Evolutionary conservation across 768 basidiomycete genomes (phyloP).

Genomic region (Suillus weaverae): DNA sequence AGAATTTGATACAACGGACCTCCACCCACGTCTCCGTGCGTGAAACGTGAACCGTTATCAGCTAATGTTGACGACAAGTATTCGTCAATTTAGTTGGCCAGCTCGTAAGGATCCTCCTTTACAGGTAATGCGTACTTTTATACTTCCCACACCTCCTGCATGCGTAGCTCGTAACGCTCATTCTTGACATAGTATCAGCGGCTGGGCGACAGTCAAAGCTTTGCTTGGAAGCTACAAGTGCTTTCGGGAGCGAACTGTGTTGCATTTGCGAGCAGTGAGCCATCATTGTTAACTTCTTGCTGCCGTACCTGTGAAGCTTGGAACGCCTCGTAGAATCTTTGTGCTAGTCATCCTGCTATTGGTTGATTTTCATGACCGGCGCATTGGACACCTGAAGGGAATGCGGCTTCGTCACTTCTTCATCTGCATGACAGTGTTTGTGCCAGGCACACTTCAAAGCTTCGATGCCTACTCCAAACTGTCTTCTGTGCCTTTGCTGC

Average conservation of each 20-base stretch:
- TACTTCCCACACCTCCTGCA: neutral
- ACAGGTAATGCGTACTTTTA: neutral
- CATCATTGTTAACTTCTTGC: neutral
- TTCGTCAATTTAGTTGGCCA: neutral
- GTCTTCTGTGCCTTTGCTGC: slow-evolving; percentile 5
- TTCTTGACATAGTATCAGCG: neutral
- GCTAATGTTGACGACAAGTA: neutral
- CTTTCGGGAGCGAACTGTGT: neutral
- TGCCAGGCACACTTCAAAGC: neutral
- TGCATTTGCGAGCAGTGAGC: neutral
- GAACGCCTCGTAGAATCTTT: neutral
- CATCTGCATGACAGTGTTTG: neutral
- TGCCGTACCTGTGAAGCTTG: neutral
- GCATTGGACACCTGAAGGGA: neutral
- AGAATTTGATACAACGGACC: neutral
- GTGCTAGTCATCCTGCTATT: neutral
- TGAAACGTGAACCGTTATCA: neutral
- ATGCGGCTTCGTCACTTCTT: neutral
- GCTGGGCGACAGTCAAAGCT: neutral
- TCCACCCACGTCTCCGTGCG: neutral
- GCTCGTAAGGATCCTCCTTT: slow-evolving; percentile 2
- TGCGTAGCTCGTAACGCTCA: neutral
- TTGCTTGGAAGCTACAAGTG: neutral
- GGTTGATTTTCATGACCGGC: slow-evolving; percentile 2
- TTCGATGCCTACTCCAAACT: neutral